Base-by-base conservation (phyloP, 108 stramenopile genomes). In the Discostella stelligeroides region DNA sequence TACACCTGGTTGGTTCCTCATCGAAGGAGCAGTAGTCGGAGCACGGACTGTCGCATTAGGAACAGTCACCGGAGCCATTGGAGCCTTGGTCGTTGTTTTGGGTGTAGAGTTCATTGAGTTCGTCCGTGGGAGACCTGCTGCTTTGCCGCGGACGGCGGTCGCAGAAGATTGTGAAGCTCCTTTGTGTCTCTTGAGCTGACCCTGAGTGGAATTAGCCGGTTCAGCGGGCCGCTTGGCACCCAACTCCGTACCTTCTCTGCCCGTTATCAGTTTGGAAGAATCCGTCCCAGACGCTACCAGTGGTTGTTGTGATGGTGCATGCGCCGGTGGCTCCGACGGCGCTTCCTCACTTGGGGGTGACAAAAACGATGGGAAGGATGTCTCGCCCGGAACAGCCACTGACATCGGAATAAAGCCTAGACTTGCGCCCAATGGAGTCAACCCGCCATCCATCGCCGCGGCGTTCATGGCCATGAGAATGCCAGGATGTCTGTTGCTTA, bases 391-490 rank as follows among this genome's bases (percentile, higher is more conserved):
- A 30, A 47, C 64, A 40, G 38, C 40, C 48, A n/a, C n/a, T n/a
- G 64, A 38, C 21, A 68, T 56, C 2, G 68, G 75, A 43, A 38
- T 50, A 29, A 76, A 76, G 20, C 63, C 75, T 11, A 53, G 23
- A 8, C 60, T 46, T 4, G 68, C 34, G 15, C 57, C 68, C 20
- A 76, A 48, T 0, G 60, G 37, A 46, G 48, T 48, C 2, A 64
- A 43, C n/a, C 43, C 75, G 55, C 66, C 66, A 47, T 76, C 75
- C 75, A 76, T 76, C 6, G 75, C 75, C 13, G 68, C 68, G 34
- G 75, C 75, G 60, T 76, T 76, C 63, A 76, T 61, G 24, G 79
- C 74, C 17, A 80, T 60, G 56, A 75, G 74, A 40, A 70, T 57
- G 23, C 73, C 79, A 0, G 68, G 63, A 34, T 69, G 68, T 30